Conservation (phyloP, 805 yeast species). For the Metschnikowia cerradonensis region DNA sequence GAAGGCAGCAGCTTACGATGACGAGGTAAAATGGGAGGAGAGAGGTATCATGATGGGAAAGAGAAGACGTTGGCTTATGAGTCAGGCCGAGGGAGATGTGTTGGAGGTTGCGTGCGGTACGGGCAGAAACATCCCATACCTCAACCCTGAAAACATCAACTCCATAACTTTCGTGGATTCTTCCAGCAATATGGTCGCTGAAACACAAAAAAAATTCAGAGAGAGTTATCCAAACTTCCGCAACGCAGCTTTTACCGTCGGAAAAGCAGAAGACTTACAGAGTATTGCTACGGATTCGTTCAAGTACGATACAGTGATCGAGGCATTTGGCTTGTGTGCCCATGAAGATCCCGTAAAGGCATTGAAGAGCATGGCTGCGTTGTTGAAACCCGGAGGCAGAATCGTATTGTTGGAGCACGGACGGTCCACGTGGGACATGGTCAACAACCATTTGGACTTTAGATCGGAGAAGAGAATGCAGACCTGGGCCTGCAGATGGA, state of each 20-base stretch:
- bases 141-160: constrained; percentile 49
- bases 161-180: constrained; percentile 86
- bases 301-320: constrained; percentile 86
- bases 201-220: constrained; percentile 69
- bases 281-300: constrained; percentile 48
- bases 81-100: constrained; percentile 79
- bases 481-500: constrained; percentile 98
- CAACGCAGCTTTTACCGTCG: constrained; percentile 83
- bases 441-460: constrained; percentile 76
- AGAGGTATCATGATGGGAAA: constrained; percentile 54
- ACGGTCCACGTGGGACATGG: constrained; percentile 70
- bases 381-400: constrained; percentile 87
- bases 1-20: constrained; percentile 78
- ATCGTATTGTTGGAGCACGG: constrained; percentile 90
- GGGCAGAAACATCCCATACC: constrained; percentile 81
- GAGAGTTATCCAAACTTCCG: constrained; percentile 60
- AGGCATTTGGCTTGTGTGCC: constrained; percentile 93
- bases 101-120: constrained; percentile 95
- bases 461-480: constrained; percentile 79
- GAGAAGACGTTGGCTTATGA: constrained; percentile 77
- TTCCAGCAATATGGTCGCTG: constrained; percentile 79
- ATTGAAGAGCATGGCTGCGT: constrained; percentile 61
- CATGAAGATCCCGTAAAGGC: constrained; percentile 90
- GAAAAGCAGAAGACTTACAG: constrained; percentile 79
- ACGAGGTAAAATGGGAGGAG: constrained; percentile 73